A percentile compares a stretch with the other conserved stretches of the same genome.
phyloP scores from a whole-genome alignment of 176 grass and related monocot species.

The Dendrocalamus sinicus region DNA sequence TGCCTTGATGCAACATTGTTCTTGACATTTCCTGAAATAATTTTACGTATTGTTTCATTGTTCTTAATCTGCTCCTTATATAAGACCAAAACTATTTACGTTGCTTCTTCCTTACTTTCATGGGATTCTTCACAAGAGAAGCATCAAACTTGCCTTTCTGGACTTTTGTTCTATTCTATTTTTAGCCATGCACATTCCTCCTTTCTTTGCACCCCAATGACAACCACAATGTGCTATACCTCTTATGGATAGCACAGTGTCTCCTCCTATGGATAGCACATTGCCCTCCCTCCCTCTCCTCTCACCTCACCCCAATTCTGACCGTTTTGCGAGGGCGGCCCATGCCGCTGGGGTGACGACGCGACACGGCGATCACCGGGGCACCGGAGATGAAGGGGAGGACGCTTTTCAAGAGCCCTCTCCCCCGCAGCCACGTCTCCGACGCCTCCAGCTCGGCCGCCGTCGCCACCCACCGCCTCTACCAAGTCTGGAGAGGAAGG shows the following conservation, averaged over 20 bases:
- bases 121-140: neutral
- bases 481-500: conserved; percentile 88
- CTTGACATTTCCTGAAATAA: no score
- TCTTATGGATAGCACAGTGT: neutral
- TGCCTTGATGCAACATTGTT: no score
- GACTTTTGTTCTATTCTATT: neutral
- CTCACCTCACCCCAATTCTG: conserved; percentile 36
- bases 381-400: conserved; percentile 45
- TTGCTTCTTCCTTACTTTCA: neutral
- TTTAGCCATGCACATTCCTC: conserved; percentile 38
- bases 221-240: conserved; percentile 27
- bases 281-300: conserved; percentile 3
- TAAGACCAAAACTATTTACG: neutral
- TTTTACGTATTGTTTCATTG: no score
- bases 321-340: conserved; percentile 27
- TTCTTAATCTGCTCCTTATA: no score
- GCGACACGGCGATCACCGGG: conserved; percentile 45
- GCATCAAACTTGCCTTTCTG: neutral
- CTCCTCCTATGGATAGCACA: conserved; percentile 41
- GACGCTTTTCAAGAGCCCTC: conserved; percentile 47
- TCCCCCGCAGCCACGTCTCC: conserved; percentile 50
- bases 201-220: conserved; percentile 14
- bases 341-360: conserved; percentile 48
- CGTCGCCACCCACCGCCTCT: conserved; percentile 51
- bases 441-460: conserved; percentile 48